phyloP scores from a whole-genome alignment of 1,284 basidiomycete species.

The Cryptococcus sp. region DNA sequence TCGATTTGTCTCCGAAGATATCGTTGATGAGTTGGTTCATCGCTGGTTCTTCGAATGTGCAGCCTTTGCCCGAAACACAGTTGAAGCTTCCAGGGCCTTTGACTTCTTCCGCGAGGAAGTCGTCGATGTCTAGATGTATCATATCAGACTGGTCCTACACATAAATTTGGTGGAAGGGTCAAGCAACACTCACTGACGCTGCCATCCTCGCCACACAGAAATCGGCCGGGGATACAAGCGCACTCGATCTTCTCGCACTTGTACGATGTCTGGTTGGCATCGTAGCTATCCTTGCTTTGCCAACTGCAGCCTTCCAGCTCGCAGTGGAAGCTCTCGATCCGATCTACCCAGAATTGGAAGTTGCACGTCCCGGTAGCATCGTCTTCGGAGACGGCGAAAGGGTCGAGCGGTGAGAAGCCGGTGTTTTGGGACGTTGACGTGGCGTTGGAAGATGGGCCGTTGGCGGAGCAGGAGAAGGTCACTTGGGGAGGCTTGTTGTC shows the following conservation, averaged over 20 bases:
- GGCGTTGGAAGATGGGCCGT: slow-evolving; percentile 43
- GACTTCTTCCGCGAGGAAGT: slow-evolving; percentile 88
- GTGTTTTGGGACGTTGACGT: slow-evolving; percentile 6
- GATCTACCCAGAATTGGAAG: slow-evolving; percentile 97
- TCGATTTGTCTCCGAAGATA: slow-evolving; percentile 89
- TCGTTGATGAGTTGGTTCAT: slow-evolving; percentile 94
- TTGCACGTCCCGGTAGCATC: slow-evolving; percentile 63
- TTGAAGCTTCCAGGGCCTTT: slow-evolving; percentile 86
- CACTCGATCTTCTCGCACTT: slow-evolving; percentile 81
- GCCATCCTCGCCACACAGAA: slow-evolving; percentile 94
- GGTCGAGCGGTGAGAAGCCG: slow-evolving; percentile 4
- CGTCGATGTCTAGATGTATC: slow-evolving; percentile 74
- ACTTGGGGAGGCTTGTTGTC: slow-evolving; percentile 83
- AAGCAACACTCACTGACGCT: slow-evolving; percentile 72
- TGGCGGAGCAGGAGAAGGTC: slow-evolving; percentile 77
- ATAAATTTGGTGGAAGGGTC: background rate
- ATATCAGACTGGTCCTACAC: background rate
- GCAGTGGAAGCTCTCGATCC: slow-evolving; percentile 95
- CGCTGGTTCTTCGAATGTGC: slow-evolving; percentile 89
- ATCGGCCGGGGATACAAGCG: slow-evolving; percentile 85
- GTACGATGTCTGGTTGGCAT: slow-evolving; percentile 73
- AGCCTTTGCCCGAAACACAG: slow-evolving; percentile 71
- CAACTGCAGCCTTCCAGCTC: slow-evolving; percentile 62
- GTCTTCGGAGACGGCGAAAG: slow-evolving; percentile 3
- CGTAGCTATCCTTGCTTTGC: slow-evolving; percentile 48